phyloP scores from a whole-genome alignment of 371 early-diverging fungal genomes.

The Saksenaea oblongispora region DNA sequence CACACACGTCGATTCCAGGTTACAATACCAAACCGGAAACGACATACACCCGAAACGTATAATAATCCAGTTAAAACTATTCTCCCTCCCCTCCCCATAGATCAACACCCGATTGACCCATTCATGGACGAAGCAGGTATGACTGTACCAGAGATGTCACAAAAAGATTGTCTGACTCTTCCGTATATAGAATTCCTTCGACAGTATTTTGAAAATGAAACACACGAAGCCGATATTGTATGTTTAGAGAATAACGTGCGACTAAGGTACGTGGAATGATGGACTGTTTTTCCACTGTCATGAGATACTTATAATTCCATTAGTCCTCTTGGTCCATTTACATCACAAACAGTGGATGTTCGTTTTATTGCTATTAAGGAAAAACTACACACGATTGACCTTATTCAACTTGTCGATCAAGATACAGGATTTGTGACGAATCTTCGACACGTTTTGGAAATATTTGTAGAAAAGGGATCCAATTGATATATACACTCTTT shows the following conservation, averaged over 20 bases:
- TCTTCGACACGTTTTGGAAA: slow-evolving; percentile 57
- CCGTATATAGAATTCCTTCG: slow-evolving; percentile 52
- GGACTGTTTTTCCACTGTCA: neutral
- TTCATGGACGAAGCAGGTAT: slow-evolving; percentile 66
- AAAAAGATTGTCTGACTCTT: neutral
- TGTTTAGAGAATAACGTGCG: slow-evolving; percentile 75
- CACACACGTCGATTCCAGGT: slow-evolving; percentile 65
- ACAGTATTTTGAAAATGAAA: slow-evolving; percentile 66
- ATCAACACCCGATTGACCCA: slow-evolving; percentile 52
- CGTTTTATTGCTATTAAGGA: slow-evolving; percentile 82
- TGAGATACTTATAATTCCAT: neutral
- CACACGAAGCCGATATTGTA: slow-evolving; percentile 70
- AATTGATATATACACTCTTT: neutral
- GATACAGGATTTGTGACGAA: slow-evolving; percentile 72
- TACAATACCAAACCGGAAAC: slow-evolving; percentile 65
- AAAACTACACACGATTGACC: slow-evolving; percentile 67
- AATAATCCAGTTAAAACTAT: slow-evolving; percentile 22
- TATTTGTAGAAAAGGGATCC: slow-evolving; percentile 34
- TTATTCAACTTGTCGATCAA: slow-evolving; percentile 68
- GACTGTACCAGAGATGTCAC: neutral
- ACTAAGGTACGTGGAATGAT: slow-evolving; percentile 39
- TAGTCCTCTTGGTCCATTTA: slow-evolving; percentile 70
- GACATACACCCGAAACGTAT: slow-evolving; percentile 30
- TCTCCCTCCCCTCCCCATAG: slow-evolving; percentile 51
- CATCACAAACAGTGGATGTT: slow-evolving; percentile 72